These are phyloP conservation scores for Chromosphaera perkinsii DNA, from an alignment of 208 protist genomes.

Conservation along the genomic window DNA sequence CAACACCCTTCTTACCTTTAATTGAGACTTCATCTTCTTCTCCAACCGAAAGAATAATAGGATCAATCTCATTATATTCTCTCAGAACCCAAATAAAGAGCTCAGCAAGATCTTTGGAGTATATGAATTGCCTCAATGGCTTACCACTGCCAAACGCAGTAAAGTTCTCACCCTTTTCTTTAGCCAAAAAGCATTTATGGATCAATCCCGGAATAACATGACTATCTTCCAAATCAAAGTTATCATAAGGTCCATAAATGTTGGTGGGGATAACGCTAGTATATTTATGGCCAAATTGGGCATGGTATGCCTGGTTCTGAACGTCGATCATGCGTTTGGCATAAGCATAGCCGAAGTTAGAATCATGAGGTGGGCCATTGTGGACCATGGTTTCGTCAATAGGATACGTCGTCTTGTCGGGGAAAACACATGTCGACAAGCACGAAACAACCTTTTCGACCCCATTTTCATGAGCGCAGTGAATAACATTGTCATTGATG, in stretches of 20 bases:
- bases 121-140: conserved; percentile 87
- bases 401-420: conserved; percentile 80
- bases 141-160: conserved; percentile 76
- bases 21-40: conserved; percentile 79
- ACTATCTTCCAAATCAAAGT: conserved; percentile 52
- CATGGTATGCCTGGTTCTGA: conserved; percentile 65
- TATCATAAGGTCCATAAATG: conserved; percentile 66
- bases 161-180: conserved; percentile 62
- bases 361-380: conserved; percentile 70
- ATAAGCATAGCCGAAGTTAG: conserved; percentile 82
- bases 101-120: conserved; percentile 44
- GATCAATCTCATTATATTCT: conserved; percentile 68
- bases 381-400: conserved; percentile 80
- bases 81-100: conserved; percentile 46
- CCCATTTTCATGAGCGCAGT: conserved; percentile 55
- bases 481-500: conserved; percentile 85
- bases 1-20: too few species aligned
- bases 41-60: conserved; percentile 79
- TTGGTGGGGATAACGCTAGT: conserved; percentile 86
- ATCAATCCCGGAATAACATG: conserved; percentile 84
- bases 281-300: conserved; percentile 71
- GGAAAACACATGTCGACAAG: conserved; percentile 84
- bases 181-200: conserved; percentile 78
- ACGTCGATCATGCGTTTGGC: conserved; percentile 88
- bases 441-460: conserved; percentile 77